Evolutionary conservation across 2,329 filamentous ascomycete species (phyloP).

Genomic region (Corinectria fuckeliana): DNA sequence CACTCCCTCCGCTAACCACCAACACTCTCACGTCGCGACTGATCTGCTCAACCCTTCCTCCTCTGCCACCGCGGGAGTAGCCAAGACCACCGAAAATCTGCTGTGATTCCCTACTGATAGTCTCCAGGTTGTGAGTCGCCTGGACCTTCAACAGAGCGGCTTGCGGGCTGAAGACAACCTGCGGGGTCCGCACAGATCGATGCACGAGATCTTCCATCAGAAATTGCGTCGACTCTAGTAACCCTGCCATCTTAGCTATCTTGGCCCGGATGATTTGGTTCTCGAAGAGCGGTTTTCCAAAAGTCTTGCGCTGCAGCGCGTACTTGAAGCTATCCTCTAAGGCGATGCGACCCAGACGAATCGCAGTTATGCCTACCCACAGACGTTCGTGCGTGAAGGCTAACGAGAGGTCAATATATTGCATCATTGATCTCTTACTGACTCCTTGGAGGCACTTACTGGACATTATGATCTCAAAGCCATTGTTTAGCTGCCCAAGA

Average conservation of each 20-base stretch:
- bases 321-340: constrained; percentile 58
- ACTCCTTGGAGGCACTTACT: neutral
- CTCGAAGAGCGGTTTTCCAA: constrained; percentile 62
- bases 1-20: constrained; percentile 11
- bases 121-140: neutral
- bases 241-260: constrained; percentile 60
- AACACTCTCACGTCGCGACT: constrained; percentile 8
- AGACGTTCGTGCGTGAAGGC: constrained; percentile 65
- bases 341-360: constrained; percentile 62
- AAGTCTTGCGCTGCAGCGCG: constrained; percentile 59
- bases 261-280: constrained; percentile 65
- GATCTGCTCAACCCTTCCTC: constrained; percentile 8
- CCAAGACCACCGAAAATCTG: constrained; percentile 13
- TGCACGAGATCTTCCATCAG: neutral
- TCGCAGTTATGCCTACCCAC: constrained; percentile 60
- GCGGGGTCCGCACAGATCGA: neutral
- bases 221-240: constrained; percentile 55
- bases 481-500: constrained; percentile 60
- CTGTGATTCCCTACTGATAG: constrained; percentile 5
- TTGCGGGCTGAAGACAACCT: neutral
- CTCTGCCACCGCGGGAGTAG: neutral
- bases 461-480: constrained; percentile 63
- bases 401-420: neutral
- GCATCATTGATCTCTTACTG: neutral
- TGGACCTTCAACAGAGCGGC: constrained; percentile 6